Base-by-base conservation (phyloP, 345 rosid genomes). In the rapeseed (Brassica napus) region DNA sequence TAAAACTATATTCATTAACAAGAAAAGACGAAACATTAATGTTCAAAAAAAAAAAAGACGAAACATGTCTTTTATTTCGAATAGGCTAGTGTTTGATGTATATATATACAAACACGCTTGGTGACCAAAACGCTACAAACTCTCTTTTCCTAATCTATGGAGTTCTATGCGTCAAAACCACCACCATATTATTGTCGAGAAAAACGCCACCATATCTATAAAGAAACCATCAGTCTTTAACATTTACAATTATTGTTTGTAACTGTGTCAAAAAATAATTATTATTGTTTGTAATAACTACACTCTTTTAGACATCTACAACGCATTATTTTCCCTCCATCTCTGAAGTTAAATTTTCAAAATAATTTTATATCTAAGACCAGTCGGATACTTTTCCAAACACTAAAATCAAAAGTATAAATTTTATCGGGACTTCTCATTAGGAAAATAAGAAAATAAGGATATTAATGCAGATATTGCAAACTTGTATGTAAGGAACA, bases 401-500 rank as follows among this genome's bases (percentile, higher is more conserved):
- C 28, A 63, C 81, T 54, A 55, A 66, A 72, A 65, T 55, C 26
- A 54, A 65, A 65, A 72, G 52, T 8, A 26, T 3, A 8, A 37
- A 57, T 7, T 6, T 6, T 16, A 16, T 8, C 39, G 26, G 34
- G 66, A 55, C 24, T 37, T 65, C 34, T 55, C 67, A 65, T 18
- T 21, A 7, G 32, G 8, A 15, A 18, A 9, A 4, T 39, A 16
- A 18, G 4, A 11, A 28, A 15, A 58, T 7, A 69, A 4, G 55
- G n/a, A 32, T 42, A 18, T 79, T 14, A 72, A 79, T 67, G 61
- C 64, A 79, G 82, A 79, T 67, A 68, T 60, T 79, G 69, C 69
- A 67, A 72, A 79, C 42, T 72, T 73, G 62, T 73, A 79, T 73
- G 82, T 67, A 73, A 73, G 78, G 74, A 79, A 61, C 74, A 79